Percentiles rank a stretch among this genome's conserved stretches.
phyloP scores from a whole-genome alignment of 805 yeast species.

The Jamesozyma spencerorum region DNA sequence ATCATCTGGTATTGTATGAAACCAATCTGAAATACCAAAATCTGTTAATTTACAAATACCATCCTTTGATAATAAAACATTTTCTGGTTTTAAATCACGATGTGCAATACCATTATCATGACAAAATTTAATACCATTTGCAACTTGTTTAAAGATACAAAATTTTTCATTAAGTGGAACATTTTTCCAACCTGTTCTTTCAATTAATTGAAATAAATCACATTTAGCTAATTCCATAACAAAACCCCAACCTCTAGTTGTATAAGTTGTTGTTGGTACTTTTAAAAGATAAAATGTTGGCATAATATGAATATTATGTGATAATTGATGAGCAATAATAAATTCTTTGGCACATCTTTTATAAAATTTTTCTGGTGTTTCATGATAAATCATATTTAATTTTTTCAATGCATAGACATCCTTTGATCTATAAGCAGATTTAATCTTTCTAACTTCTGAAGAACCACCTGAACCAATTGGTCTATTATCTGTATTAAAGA shows the following conservation, averaged over 20 bases:
- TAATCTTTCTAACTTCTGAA: slow-evolving; percentile 50
- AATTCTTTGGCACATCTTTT: slow-evolving; percentile 56
- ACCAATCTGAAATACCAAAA: slow-evolving; percentile 67
- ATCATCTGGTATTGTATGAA: slow-evolving; percentile 47
- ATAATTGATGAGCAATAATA: slow-evolving; percentile 46
- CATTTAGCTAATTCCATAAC: slow-evolving; percentile 58
- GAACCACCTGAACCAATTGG: slow-evolving; percentile 70
- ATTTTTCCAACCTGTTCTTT: slow-evolving; percentile 53
- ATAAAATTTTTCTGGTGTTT: slow-evolving; percentile 58
- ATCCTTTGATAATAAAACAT: slow-evolving; percentile 46
- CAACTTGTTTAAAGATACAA: slow-evolving; percentile 62
- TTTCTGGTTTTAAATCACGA: slow-evolving; percentile 70
- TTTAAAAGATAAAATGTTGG: slow-evolving; percentile 46
- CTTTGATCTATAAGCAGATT: slow-evolving; percentile 30
- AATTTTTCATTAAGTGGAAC: slow-evolving; percentile 43
- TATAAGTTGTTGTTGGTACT: slow-evolving; percentile 45
- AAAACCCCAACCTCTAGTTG: slow-evolving; percentile 71
- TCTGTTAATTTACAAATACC: slow-evolving; percentile 66
- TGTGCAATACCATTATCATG: slow-evolving; percentile 65
- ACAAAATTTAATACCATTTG: slow-evolving; percentile 50
- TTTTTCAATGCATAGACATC: slow-evolving; percentile 58
- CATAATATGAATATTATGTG: slow-evolving; percentile 53
- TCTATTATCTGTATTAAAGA: slow-evolving; percentile 35
- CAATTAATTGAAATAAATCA: slow-evolving; percentile 50
- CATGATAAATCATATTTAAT: slow-evolving; percentile 51